A percentile compares a stretch with the other conserved stretches of the same genome.
Evolutionary conservation across 306 rosid genomes (phyloP).

Genomic region (Macrotyloma uniflorum): DNA sequence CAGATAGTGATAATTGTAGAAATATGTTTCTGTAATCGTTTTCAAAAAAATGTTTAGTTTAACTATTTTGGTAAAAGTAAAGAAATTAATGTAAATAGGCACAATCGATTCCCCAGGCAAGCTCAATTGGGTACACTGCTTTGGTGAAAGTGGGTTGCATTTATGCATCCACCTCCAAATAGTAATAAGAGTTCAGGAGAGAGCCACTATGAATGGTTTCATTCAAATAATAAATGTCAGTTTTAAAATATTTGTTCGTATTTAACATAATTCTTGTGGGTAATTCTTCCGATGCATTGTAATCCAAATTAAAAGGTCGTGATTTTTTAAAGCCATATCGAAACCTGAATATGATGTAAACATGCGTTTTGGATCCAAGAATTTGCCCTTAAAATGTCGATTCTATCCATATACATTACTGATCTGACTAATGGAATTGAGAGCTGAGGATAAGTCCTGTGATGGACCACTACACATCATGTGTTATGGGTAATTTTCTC

Average conservation of each 20-base stretch:
- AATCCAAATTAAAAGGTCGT: background rate
- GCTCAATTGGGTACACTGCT: background rate
- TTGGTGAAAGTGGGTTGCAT: slow-evolving; percentile 3
- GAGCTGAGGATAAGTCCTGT: background rate
- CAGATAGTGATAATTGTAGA: background rate
- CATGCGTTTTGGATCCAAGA: background rate
- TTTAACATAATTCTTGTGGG: too few species aligned
- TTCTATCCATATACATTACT: background rate
- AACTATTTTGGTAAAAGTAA: background rate
- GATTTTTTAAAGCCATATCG: background rate
- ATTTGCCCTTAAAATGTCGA: background rate
- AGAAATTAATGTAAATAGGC: background rate
- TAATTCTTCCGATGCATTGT: too few species aligned
- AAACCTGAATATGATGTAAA: background rate
- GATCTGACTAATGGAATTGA: background rate
- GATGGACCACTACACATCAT: slow-evolving; percentile 40
- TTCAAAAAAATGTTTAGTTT: background rate
- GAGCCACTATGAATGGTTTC: background rate
- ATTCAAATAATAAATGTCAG: background rate
- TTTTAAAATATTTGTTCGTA: background rate
- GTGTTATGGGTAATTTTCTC: slow-evolving; percentile 23
- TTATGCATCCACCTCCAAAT: background rate
- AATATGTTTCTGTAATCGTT: background rate
- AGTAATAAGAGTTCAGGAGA: background rate
- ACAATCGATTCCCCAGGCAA: background rate